Base-by-base conservation (phyloP, 1,139 yeast species). In the Taphrina communis region DNA sequence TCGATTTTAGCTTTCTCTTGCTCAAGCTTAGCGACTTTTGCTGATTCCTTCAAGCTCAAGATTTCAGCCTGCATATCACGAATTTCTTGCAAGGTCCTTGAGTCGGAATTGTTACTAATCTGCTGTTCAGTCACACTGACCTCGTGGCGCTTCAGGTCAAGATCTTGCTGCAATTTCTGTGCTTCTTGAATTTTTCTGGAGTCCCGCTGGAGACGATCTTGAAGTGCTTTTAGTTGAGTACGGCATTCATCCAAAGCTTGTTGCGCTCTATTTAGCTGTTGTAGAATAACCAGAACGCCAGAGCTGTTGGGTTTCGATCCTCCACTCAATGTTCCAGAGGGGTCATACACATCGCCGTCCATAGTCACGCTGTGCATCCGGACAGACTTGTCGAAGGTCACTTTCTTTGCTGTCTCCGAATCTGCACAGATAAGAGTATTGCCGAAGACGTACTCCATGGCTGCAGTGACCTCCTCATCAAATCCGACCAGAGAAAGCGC, bases 301-400 rank as follows among this genome's bases (percentile, higher is more conserved):
- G 81, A 79, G n/a, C 75, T 70, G 53, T 75, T 78, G 72, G 83
- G 86, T 73, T 94, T 84, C 31, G 96, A 88, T n/a, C 99, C 99
- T 67, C 99, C 99, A 0, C 97, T 90, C 52, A 95, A 81, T 31
- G 96, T 91, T 14, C 99, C 99, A 74, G 89, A 92, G 0, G 99
- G 99, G 76, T 95, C 99, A 78, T 93, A 95, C 11, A 88, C 84
- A 78, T 94, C 99, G 62, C 99, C 99, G 67, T 93, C 95, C 53
- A 90, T 77, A 0, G 99, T 95, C 14, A 95, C 93, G n/a, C 97
- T 88, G 75, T 94, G 86, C 0, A 93, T 83, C 72, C 90, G 83
- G 14, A 94, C 86, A 70, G 85, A 83, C 0, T 94, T 95, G 77
- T 93, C 87, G 77, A 93, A 95, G 0, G 99, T 92, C 3, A 94